Base-by-base conservation (phyloP, 345 rosid genomes). In the Garcia nutans region DNA sequence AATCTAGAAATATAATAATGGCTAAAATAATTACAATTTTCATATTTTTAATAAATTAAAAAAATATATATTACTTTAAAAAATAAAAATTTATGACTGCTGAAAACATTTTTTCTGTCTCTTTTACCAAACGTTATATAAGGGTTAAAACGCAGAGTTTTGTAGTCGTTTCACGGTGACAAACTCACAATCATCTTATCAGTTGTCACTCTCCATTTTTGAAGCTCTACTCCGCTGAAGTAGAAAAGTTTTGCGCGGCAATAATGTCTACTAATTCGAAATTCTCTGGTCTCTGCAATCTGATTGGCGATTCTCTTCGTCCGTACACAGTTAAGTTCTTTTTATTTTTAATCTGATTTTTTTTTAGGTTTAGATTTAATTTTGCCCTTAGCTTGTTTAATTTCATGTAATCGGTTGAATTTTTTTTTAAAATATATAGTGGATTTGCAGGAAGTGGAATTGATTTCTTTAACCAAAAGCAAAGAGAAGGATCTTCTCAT, bases 401-500 rank as follows among this genome's bases (percentile, higher is more conserved):
- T 68, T 57, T 70, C 0, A 49, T 49, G 16, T 47, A 11, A 22
- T 22, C 8, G 2, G 15, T 7, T 26, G 15, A 41, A 63, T 8
- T 9, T 6, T 37, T 64, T 56, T 55, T n/a, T n/a, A n/a, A n/a
- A 10, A 17, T 11, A 44, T 20, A 3, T 68, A 20, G 47, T 64
- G 62, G 33, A n/a, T 54, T 66, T 78, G 56, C 77, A 82, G 90
- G 89, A 72, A 74, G 26, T 58, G 56, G 84, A 77, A 6, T 33
- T 55, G 37, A 68, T 66, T 75, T 74, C 78, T 12, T 54, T 74
- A 57, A 70, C 78, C 66, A 77, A 77, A 83, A 86, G 82, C 41
- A 59, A 62, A 24, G 92, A 91, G 86, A 86, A 84, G 74, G 72
- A 76, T 19, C 78, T 91, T 65, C 82, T 91, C 62, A 59, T 85